Percentiles rank a stretch among this genome's conserved stretches.
These are phyloP conservation scores for Heritiera littoralis DNA, from an alignment of 345 rosid species.

Conservation along the genomic window DNA sequence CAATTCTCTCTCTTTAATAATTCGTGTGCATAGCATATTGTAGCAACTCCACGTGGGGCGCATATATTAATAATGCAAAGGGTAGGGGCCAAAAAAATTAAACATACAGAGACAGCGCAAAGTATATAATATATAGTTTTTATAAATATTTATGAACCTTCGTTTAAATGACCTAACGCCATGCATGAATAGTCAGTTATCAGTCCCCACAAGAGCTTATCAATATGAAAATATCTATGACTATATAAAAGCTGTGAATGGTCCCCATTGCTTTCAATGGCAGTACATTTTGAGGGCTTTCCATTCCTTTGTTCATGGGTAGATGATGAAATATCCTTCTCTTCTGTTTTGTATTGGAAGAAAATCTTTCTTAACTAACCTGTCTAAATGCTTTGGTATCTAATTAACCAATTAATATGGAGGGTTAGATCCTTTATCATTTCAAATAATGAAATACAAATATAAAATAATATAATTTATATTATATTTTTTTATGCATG, in stretches of 20 bases:
- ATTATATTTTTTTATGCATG: no score
- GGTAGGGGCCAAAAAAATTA: no score
- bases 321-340: not conserved
- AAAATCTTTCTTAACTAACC: no score
- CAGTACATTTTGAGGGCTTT: not conserved
- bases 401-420: not conserved
- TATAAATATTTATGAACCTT: not conserved
- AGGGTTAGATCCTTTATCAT: no score
- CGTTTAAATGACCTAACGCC: not conserved
- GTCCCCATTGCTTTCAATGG: not conserved
- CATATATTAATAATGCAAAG: not conserved
- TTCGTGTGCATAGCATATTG: not conserved
- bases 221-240: not conserved
- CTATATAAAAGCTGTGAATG: not conserved
- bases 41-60: constrained; percentile 17
- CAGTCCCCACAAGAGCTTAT: not conserved
- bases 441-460: no score
- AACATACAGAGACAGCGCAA: no score
- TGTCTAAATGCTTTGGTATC: no score
- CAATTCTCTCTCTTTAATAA: not conserved
- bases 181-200: not conserved
- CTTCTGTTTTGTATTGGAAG: no score
- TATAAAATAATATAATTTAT: no score
- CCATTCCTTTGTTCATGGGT: not conserved
- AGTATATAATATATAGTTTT: no score